phyloP scores from a whole-genome alignment of 1,284 basidiomycete species.

The Wallemia hederae region DNA sequence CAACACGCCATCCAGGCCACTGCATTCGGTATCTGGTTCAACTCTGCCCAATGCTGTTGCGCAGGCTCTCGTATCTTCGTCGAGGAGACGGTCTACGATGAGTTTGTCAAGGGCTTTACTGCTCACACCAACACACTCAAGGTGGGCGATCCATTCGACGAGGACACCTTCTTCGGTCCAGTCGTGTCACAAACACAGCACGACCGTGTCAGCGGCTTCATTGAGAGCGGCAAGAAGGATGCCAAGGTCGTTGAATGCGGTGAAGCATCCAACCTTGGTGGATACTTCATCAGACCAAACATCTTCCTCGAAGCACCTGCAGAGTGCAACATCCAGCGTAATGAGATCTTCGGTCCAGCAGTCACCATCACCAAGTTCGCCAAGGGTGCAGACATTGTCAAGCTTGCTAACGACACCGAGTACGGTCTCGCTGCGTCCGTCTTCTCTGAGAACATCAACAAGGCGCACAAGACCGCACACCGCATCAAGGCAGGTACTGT shows the following conservation, averaged over 20 bases:
- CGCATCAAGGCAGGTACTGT: constrained; percentile 53
- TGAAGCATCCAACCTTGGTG: neutral
- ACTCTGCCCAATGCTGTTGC: constrained; percentile 57
- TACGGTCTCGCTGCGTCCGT: constrained; percentile 72
- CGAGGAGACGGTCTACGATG: constrained; percentile 49
- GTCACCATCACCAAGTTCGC: constrained; percentile 41
- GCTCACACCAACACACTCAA: constrained; percentile 25
- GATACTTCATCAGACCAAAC: constrained; percentile 51
- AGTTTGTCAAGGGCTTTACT: constrained; percentile 33
- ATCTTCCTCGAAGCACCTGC: constrained; percentile 50
- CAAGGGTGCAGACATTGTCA: constrained; percentile 38
- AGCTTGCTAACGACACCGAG: constrained; percentile 48
- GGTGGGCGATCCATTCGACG: constrained; percentile 52
- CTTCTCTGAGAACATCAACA: constrained; percentile 47
- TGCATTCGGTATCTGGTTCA: constrained; percentile 48
- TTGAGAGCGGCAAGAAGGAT: constrained; percentile 48
- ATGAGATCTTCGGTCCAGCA: constrained; percentile 51
- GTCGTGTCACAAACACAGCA: constrained; percentile 10
- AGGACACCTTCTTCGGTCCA: constrained; percentile 28
- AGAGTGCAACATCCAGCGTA: constrained; percentile 41
- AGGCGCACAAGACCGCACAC: constrained; percentile 43
- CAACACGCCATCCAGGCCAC: constrained; percentile 57
- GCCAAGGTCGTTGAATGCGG: neutral
- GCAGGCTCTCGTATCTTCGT: constrained; percentile 66
- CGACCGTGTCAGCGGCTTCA: constrained; percentile 57